Conservation (phyloP, 208 protist genomes). For the Leishmania major region DNA sequence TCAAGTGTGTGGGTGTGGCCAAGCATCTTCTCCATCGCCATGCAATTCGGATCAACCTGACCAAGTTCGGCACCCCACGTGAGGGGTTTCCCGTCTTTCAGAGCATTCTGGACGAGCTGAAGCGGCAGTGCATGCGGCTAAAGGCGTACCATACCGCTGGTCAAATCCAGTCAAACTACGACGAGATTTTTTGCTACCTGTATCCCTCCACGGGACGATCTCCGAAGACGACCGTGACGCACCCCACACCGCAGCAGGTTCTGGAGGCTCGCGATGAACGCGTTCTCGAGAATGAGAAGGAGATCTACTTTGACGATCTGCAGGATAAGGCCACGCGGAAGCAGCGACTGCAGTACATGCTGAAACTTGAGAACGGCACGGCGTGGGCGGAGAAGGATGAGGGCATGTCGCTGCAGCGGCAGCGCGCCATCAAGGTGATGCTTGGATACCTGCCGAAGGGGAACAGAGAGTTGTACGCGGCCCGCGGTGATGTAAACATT, state of each 20-base stretch:
- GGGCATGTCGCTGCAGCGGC: constrained; percentile 81
- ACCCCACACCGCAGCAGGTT: constrained; percentile 66
- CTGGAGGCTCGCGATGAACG: constrained; percentile 58
- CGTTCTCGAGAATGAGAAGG: constrained; percentile 75
- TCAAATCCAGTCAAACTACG: constrained; percentile 67
- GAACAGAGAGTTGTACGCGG: constrained; percentile 85
- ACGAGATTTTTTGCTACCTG: constrained; percentile 87
- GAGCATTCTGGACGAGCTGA: constrained; percentile 80
- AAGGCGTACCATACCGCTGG: constrained; percentile 80
- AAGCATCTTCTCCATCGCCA: constrained; percentile 81
- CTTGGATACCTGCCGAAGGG: constrained; percentile 88
- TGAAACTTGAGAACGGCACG: constrained; percentile 73
- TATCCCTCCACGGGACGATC: constrained; percentile 83
- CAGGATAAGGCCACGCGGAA: constrained; percentile 55
- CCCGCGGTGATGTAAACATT: constrained; percentile 85
- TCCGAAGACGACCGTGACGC: constrained; percentile 79
- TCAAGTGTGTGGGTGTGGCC: constrained; percentile 83
- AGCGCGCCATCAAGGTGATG: constrained; percentile 89
- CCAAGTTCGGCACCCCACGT: constrained; percentile 82
- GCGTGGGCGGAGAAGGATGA: constrained; percentile 90
- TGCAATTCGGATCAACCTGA: constrained; percentile 77
- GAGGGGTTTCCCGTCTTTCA: constrained; percentile 87
- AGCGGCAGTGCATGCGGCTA: constrained; percentile 64
- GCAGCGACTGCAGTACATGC: constrained; percentile 63
- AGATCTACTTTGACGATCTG: constrained; percentile 86